Evolutionary conservation across 305 asterid genomes (phyloP).

Genomic region (Fraxinus latifolia): DNA sequence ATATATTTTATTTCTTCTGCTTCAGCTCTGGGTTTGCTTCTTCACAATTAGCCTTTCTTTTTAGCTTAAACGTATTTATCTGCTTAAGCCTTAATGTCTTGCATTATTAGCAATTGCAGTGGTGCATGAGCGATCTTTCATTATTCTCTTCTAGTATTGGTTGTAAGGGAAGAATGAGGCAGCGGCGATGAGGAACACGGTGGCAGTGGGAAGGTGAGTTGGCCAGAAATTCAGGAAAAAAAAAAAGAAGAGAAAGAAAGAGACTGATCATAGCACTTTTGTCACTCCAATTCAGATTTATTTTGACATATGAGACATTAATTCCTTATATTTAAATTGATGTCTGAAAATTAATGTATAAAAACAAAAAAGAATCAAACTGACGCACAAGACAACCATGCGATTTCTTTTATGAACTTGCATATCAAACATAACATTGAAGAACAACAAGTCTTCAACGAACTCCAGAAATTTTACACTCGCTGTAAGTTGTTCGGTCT

Average conservation of each 20-base stretch:
- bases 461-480: not conserved
- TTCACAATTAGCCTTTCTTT: not conserved
- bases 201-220: not conserved
- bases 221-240: not conserved
- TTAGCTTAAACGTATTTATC: not conserved
- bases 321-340: not conserved
- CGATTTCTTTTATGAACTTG: not conserved
- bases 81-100: not conserved
- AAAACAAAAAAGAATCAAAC: not conserved
- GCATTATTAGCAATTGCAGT: not conserved
- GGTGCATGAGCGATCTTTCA: not conserved
- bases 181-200: not conserved
- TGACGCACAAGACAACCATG: not conserved
- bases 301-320: not conserved
- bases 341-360: not conserved
- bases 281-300: not conserved
- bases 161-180: not conserved
- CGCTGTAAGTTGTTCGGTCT: not conserved
- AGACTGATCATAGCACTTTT: not conserved
- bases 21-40: not conserved
- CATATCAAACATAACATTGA: not conserved
- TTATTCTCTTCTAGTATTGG: not conserved
- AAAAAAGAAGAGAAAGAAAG: not conserved
- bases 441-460: not conserved
- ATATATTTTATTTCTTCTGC: not conserved